phyloP scores from a whole-genome alignment of 805 yeast genomes.

The Myxozyma geophila region DNA sequence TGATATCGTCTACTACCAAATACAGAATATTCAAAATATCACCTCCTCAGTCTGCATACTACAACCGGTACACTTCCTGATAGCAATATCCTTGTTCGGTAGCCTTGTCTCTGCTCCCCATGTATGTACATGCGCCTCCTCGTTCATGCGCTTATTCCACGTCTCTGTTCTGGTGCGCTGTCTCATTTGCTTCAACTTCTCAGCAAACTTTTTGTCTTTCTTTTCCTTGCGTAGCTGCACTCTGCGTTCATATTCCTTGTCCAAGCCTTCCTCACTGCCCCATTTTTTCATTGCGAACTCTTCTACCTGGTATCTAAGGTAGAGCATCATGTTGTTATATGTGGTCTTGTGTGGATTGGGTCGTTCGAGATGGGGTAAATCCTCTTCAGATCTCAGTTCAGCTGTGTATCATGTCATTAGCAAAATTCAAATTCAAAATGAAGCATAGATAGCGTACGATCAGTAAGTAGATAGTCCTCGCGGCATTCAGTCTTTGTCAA shows the following conservation, averaged over 20 bases:
- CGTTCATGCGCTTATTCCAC: conserved; percentile 63
- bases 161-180: conserved; percentile 92
- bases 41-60: conserved; percentile 85
- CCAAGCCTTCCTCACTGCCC: conserved; percentile 89
- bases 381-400: conserved; percentile 70
- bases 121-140: conserved; percentile 70
- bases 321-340: conserved; percentile 90
- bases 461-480: conserved; percentile 90
- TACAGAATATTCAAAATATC: conserved; percentile 47
- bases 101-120: conserved; percentile 57
- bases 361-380: conserved; percentile 79
- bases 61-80: conserved; percentile 73
- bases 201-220: conserved; percentile 76
- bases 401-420: conserved; percentile 44
- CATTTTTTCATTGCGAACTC: conserved; percentile 90
- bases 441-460: conserved; percentile 47
- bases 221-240: conserved; percentile 72
- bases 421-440: background rate
- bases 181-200: conserved; percentile 84
- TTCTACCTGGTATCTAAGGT: conserved; percentile 89
- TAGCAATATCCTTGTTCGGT: conserved; percentile 53
- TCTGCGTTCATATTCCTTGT: conserved; percentile 87
- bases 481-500: conserved; percentile 94
- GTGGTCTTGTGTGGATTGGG: conserved; percentile 93
- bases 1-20: background rate